phyloP scores from a whole-genome alignment of 768 basidiomycete genomes.

The Chlorophyllum brunneum region DNA sequence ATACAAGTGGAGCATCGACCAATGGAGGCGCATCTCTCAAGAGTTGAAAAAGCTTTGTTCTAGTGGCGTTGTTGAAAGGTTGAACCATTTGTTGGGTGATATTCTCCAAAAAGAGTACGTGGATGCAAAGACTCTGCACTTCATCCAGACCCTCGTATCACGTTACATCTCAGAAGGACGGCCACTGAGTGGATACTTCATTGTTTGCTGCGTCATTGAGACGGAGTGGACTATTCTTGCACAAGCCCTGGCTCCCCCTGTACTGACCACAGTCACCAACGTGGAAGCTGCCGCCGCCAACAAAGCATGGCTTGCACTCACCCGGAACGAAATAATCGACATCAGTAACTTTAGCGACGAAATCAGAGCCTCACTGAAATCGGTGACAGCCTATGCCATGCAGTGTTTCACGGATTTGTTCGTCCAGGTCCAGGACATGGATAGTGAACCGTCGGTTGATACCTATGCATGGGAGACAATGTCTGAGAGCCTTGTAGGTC shows the following conservation, averaged over 20 bases:
- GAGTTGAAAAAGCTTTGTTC: conserved; percentile 60
- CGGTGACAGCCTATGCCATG: conserved; percentile 57
- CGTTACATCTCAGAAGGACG: conserved; percentile 74
- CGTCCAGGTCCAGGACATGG: conserved; percentile 79
- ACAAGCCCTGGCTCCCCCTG: conserved; percentile 50
- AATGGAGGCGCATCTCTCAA: conserved; percentile 58
- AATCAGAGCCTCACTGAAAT: conserved; percentile 38
- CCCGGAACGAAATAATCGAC: conserved; percentile 46
- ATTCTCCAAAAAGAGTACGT: conserved; percentile 54
- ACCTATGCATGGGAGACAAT: conserved; percentile 93
- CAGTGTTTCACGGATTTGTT: conserved; percentile 77
- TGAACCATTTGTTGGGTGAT: conserved; percentile 68
- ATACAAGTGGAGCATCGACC: conserved; percentile 65
- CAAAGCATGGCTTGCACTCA: conserved; percentile 71
- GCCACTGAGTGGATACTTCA: conserved; percentile 82
- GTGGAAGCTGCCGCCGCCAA: conserved; percentile 82
- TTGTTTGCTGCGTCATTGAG: conserved; percentile 86
- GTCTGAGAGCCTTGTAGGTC: conserved; percentile 79
- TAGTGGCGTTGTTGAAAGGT: conserved; percentile 61
- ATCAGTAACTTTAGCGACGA: conserved; percentile 33
- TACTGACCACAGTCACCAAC: conserved; percentile 24
- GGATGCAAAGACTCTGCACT: conserved; percentile 46
- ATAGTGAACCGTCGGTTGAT: conserved; percentile 71
- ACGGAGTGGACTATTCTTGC: conserved; percentile 83
- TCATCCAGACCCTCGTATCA: conserved; percentile 65